Evolutionary conservation across 441 rosid species (phyloP).

Genomic region (Euphorbia corollata): DNA sequence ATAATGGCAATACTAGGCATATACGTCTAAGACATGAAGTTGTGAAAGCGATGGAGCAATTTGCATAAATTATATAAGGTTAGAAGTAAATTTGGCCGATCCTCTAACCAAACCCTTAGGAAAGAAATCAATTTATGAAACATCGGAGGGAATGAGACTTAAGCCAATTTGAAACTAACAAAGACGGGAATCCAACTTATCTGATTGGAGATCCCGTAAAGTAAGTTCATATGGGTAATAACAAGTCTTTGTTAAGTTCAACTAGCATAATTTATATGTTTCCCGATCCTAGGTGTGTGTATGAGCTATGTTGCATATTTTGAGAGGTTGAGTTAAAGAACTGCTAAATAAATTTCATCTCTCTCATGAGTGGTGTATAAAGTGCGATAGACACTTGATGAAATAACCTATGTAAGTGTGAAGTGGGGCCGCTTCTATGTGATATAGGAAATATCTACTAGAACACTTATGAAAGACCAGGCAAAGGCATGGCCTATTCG

Average conservation of each 20-base stretch:
- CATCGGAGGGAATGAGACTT: neutral
- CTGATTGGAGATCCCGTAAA: neutral
- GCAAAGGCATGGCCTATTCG: neutral
- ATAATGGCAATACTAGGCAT: neutral
- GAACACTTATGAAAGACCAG: neutral
- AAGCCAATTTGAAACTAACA: neutral
- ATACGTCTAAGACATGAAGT: neutral
- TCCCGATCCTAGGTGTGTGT: neutral
- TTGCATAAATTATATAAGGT: neutral
- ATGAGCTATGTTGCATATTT: neutral
- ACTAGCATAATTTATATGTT: neutral
- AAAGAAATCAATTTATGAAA: neutral
- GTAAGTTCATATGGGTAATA: conserved; percentile 1
- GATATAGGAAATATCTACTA: neutral
- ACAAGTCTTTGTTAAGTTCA: neutral
- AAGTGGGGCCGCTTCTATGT: neutral
- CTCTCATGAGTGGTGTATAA: neutral
- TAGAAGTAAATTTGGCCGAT: neutral
- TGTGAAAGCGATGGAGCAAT: neutral
- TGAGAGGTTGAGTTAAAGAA: neutral
- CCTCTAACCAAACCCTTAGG: neutral
- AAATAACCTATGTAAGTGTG: neutral
- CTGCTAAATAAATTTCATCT: neutral
- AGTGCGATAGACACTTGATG: neutral
- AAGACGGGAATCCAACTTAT: neutral